Base-by-base conservation (phyloP, 371 early-diverging fungal species). In the Mortierella polycephala region DNA sequence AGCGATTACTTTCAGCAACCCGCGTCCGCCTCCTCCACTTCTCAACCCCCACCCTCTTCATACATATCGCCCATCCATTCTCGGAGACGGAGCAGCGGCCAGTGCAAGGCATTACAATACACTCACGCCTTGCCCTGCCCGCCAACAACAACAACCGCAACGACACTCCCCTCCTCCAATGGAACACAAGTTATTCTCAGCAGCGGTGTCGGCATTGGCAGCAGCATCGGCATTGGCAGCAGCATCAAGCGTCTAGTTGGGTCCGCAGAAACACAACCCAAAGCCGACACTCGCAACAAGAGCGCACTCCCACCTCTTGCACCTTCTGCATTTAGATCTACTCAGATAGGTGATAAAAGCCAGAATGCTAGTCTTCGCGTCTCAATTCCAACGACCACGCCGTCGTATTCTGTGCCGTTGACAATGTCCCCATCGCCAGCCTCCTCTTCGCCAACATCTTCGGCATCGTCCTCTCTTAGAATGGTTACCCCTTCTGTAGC, bases 1-100 rank as follows among this genome's bases (percentile, higher is more conserved):
- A 69, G 75, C 46, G 75, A 75, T 53, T 75, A 75, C 65, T 75
- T 75, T 41, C 75, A 75, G 49, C 54, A 57, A 23, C 16, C 56
- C 41, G 21, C 41, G 16, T 45, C 20, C 16, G 5, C 53, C 10
- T 42, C 30, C 21, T 18, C 30, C 7, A 10, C 30, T 39, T n/a
- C 40, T 51, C 14, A 21, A 40, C 11, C 44, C 42, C 23, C 50
- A 5, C 30, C 61, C n/a, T 10, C 57, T 21, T 8, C 46, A 46
- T 10, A 40, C 18, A 20, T 30, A 37, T 11, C 56, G 51, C 51
- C 51, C 18, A 14, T 51, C 13, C 46, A 2, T 18, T 18, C 18
- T 20, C 9, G 16, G 9, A 18, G 9, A 6, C 9, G 44, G n/a
- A 39, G n/a, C 54, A 45, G 44, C 39, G 14, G 58, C n/a, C 47